Percentiles rank a stretch among this genome's conserved stretches.
These are phyloP conservation scores for Solanum piurae DNA, from an alignment of 257 asterid species.

Conservation along the genomic window DNA sequence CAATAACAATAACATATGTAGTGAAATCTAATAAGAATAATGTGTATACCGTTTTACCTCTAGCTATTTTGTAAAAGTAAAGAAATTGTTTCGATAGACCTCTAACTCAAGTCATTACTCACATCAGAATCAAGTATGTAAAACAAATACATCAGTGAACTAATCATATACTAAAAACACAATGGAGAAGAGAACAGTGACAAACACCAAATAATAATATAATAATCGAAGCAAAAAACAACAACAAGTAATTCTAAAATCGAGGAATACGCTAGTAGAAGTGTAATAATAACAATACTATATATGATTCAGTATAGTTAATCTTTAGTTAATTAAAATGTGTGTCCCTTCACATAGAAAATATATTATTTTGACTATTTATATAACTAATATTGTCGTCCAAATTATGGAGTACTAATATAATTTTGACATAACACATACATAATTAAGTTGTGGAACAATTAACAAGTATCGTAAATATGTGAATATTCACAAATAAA, in stretches of 20 bases:
- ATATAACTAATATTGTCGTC: not conserved
- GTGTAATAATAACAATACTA: not conserved
- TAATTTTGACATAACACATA: not conserved
- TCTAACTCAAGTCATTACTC: not conserved
- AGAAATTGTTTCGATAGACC: too few species aligned
- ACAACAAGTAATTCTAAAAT: too few species aligned
- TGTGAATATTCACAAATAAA: not conserved
- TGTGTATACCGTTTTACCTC: too few species aligned
- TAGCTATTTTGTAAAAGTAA: not conserved
- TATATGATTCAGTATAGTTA: not conserved
- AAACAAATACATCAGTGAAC: too few species aligned
- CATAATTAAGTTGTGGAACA: not conserved
- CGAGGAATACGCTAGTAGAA: too few species aligned
- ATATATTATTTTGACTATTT: not conserved
- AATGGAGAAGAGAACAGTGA: too few species aligned
- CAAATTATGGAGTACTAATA: not conserved
- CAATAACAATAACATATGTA: too few species aligned
- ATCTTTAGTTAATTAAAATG: not conserved
- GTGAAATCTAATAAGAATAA: not conserved
- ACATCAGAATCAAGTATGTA: not conserved
- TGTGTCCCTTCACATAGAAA: not conserved
- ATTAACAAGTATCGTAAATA: not conserved
- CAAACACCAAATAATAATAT: too few species aligned
- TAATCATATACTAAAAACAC: too few species aligned
- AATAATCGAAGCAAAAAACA: too few species aligned